phyloP scores from a whole-genome alignment of 345 rosid genomes.

The Citrus sp. region DNA sequence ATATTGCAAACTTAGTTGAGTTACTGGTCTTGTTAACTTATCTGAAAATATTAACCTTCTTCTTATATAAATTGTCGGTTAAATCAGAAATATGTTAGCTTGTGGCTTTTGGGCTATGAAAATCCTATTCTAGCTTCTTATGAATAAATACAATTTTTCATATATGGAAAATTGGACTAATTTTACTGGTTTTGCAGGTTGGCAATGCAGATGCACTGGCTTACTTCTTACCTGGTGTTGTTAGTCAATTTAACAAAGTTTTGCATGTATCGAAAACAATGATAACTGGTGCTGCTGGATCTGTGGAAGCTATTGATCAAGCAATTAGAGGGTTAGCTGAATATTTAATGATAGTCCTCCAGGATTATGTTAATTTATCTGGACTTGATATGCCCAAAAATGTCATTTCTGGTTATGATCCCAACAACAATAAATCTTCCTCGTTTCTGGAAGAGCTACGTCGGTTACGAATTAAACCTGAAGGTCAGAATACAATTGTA shows the following conservation, averaged over 20 bases:
- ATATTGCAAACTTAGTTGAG: no score
- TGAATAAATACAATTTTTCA: neutral
- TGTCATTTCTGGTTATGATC: slow-evolving; percentile 23
- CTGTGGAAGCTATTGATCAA: slow-evolving; percentile 74
- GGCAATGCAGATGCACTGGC: slow-evolving; percentile 89
- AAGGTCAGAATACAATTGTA: slow-evolving; percentile 27
- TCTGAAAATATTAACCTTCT: neutral
- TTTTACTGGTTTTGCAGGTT: slow-evolving; percentile 44
- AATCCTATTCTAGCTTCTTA: neutral
- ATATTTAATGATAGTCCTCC: slow-evolving; percentile 83
- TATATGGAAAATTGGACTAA: neutral
- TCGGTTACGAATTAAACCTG: slow-evolving; percentile 46
- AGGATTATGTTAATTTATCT: slow-evolving; percentile 60
- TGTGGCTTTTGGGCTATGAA: neutral
- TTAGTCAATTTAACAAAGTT: slow-evolving; percentile 83
- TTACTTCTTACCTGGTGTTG: slow-evolving; percentile 92
- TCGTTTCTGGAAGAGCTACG: slow-evolving; percentile 65
- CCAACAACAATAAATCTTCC: slow-evolving; percentile 38
- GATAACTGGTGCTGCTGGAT: slow-evolving; percentile 95
- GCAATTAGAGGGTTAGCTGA: slow-evolving; percentile 85
- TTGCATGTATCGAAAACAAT: slow-evolving; percentile 66
- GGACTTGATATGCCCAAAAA: slow-evolving; percentile 30
- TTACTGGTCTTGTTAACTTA: no score
- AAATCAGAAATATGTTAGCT: neutral
- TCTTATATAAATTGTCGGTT: neutral